Conservation (phyloP, 2,329 filamentous ascomycete species). For the Exserohilum rostratum region DNA sequence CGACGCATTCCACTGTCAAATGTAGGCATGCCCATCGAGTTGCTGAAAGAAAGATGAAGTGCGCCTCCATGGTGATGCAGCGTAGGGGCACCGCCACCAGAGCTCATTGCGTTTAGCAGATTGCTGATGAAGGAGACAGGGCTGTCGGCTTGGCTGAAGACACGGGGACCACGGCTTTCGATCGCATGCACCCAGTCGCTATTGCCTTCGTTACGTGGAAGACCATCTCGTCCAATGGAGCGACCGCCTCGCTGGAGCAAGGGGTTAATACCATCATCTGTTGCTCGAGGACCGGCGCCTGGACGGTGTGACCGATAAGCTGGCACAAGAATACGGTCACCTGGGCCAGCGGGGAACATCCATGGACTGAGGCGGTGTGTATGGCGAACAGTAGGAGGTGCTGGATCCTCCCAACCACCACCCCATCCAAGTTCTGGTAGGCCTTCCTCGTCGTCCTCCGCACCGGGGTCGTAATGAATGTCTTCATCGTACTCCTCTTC, state of each 20-base stretch:
- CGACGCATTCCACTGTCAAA: conserved; percentile 42
- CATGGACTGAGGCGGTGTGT: conserved; percentile 61
- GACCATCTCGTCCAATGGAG: conserved; percentile 32
- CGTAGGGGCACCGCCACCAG: conserved; percentile 39
- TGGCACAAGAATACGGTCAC: conserved; percentile 48
- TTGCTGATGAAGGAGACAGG: conserved; percentile 64
- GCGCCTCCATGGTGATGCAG: conserved; percentile 51
- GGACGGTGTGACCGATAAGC: conserved; percentile 61
- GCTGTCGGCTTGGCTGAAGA: conserved; percentile 53
- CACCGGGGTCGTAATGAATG: conserved; percentile 62
- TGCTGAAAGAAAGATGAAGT: conserved; percentile 60
- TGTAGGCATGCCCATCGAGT: conserved; percentile 39
- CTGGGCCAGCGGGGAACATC: conserved; percentile 63
- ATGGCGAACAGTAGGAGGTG: conserved; percentile 55
- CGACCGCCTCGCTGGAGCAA: conserved; percentile 71
- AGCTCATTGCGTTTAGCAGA: conserved; percentile 61
- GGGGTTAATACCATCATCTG: conserved; percentile 86
- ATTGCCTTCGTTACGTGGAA: conserved; percentile 48
- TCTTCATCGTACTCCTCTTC: conserved; percentile 73
- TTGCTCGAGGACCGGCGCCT: conserved; percentile 60
- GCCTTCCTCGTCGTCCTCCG: conserved; percentile 55
- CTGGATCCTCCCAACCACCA: conserved; percentile 59
- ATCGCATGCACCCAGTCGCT: conserved; percentile 61
- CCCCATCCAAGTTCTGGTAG: conserved; percentile 54
- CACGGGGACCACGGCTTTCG: conserved; percentile 53